Base-by-base conservation (phyloP, 2,329 filamentous ascomycete species). In the Fusarium falciforme region DNA sequence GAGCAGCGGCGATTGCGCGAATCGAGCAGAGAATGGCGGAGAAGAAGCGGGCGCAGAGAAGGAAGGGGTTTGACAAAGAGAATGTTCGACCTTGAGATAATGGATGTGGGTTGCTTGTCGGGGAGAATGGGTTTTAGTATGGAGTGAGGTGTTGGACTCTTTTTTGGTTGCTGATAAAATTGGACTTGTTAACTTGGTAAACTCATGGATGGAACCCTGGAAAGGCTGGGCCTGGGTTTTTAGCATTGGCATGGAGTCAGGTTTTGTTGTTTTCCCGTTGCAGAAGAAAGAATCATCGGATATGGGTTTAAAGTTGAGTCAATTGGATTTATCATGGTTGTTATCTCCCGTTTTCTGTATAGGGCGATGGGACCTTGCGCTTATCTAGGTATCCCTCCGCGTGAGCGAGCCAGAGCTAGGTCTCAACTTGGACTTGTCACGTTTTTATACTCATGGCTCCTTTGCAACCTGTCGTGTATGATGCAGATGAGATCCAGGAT, bases 11-110 rank as follows among this genome's bases (percentile, higher is more conserved):
- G 12, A 83, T 89, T 61, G 89, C 88, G 47, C 82, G 88, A 9
- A 85, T 91, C 16, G 86, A 89, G 79, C 84, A 86, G 79, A 85
- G 87, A 76, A 86, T 85, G 77, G 84, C 85, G n/a, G 85, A 89
- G 78, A 87, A 87, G 78, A 83, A 82, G 77, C 81, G 80, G 66
- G 77, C 79, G 31, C 79, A 80, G 58, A 79, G 79, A 57, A 79
- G 78, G 36, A 78, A 75, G 61, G 80, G 77, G 12, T 72, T 78
- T 35, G 85, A 87, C 70, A 89, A 89, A 83, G 89, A 90, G 81
- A 90, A 90, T 76, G 71, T 88, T 70, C 81, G 80, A 67, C 83
- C 84, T 25, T 84, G 71, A 76, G 33, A 22, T n/a, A 70, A 49
- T 49, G 44, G 44, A 52, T 52, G 47, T n/a, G 11, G 47, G 47